These are phyloP conservation scores for Glycine latifolia DNA, from an alignment of 306 rosid genomes.

Conservation along the genomic window DNA sequence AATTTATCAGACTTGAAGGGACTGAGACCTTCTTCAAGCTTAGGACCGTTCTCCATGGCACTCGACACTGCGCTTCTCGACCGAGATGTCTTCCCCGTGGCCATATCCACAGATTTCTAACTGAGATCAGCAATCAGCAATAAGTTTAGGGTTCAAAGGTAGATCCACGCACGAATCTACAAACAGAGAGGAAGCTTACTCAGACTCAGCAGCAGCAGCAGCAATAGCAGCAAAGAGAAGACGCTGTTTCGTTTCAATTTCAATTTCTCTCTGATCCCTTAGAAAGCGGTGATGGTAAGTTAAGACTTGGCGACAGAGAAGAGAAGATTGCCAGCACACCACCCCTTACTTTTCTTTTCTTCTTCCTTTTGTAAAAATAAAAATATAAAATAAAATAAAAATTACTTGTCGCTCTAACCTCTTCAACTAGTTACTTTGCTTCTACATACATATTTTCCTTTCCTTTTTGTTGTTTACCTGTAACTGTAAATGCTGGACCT, in stretches of 20 bases:
- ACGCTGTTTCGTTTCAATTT: background rate
- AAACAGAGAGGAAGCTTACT: background rate
- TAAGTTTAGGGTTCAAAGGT: slow-evolving; percentile 48
- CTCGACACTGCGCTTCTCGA: slow-evolving; percentile 62
- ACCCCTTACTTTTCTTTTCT: slow-evolving; percentile 1
- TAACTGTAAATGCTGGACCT: background rate
- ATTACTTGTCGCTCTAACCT: background rate
- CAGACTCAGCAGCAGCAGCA: background rate
- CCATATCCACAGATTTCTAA: slow-evolving; percentile 50
- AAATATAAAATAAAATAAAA: background rate
- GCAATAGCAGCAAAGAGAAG: slow-evolving; percentile 9
- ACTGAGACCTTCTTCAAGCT: slow-evolving; percentile 85
- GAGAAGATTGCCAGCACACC: slow-evolving; percentile 40
- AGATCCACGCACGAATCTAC: slow-evolving; percentile 52
- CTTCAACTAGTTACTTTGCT: slow-evolving; percentile 22
- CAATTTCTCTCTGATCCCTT: slow-evolving; percentile 42
- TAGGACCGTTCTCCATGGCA: slow-evolving; percentile 73
- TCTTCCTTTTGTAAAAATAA: background rate
- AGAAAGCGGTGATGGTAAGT: slow-evolving; percentile 41
- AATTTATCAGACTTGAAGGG: slow-evolving; percentile 88
- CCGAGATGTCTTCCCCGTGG: slow-evolving; percentile 81
- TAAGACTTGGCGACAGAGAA: background rate
- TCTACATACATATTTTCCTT: background rate
- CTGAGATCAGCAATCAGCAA: slow-evolving; percentile 9
- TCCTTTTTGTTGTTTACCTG: no score